Evolutionary conservation across 495 filamentous ascomycete genomes (phyloP).

Genomic region (Hypoxylon lienhwacheense): DNA sequence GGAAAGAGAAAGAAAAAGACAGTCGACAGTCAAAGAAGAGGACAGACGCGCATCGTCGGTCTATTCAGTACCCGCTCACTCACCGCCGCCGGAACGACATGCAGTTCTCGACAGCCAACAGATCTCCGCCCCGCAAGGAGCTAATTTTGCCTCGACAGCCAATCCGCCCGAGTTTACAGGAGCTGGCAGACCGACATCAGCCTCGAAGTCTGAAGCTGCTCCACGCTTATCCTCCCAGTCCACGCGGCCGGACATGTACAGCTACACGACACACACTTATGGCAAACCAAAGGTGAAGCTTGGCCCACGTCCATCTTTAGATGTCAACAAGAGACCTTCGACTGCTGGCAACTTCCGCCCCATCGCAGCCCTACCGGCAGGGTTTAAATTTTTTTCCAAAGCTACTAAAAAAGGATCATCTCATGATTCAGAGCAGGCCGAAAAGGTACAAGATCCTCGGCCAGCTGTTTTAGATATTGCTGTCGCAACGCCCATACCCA

Average conservation of each 20-base stretch:
- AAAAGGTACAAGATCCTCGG: slow-evolving; percentile 36
- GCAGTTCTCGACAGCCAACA: slow-evolving; percentile 30
- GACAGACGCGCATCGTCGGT: slow-evolving; percentile 35
- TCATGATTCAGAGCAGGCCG: slow-evolving; percentile 26
- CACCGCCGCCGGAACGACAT: slow-evolving; percentile 23
- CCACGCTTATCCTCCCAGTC: slow-evolving; percentile 66
- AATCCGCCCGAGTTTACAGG: slow-evolving; percentile 48
- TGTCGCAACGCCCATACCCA: slow-evolving; percentile 17
- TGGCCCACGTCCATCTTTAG: slow-evolving; percentile 77
- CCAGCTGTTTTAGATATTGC: slow-evolving; percentile 32
- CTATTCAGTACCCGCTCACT: slow-evolving; percentile 23
- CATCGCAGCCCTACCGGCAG: slow-evolving; percentile 67
- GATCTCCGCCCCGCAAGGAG: slow-evolving; percentile 40
- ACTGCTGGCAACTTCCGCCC: slow-evolving; percentile 67
- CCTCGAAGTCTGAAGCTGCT: slow-evolving; percentile 42
- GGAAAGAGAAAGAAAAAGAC: slow-evolving; percentile 51
- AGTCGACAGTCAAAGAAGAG: slow-evolving; percentile 50
- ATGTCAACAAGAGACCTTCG: slow-evolving; percentile 64
- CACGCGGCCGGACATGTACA: slow-evolving; percentile 65
- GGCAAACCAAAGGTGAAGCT: slow-evolving; percentile 77
- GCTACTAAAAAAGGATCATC: slow-evolving; percentile 46
- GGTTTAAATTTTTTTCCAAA: slow-evolving; percentile 55
- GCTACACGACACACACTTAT: slow-evolving; percentile 55
- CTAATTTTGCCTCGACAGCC: slow-evolving; percentile 43
- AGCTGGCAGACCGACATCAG: slow-evolving; percentile 41